These are phyloP conservation scores for Vitis rotundifolia DNA, from an alignment of 164 flowering plant species.

Conservation along the genomic window DNA sequence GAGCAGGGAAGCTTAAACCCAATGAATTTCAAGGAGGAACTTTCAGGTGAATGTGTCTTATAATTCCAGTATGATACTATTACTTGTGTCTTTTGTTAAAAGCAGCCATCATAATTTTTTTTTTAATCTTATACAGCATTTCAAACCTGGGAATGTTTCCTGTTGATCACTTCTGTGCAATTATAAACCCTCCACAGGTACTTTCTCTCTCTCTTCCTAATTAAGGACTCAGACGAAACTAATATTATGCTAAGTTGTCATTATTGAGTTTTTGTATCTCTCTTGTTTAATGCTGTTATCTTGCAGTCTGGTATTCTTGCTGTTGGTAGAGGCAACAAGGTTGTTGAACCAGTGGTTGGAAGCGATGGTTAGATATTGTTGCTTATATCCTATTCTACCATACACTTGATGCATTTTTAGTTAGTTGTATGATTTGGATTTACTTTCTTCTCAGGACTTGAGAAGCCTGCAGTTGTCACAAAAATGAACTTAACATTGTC, in stretches of 20 bases:
- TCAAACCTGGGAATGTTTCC: constrained; percentile 99
- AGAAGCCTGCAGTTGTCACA: constrained; percentile 70
- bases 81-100: background rate
- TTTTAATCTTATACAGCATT: constrained; percentile 61
- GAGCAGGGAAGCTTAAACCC: constrained; percentile 85
- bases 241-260: background rate
- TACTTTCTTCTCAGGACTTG: constrained; percentile 48
- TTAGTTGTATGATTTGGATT: constrained; percentile 2
- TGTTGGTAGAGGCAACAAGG: constrained; percentile 91
- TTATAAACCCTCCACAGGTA: constrained; percentile 98
- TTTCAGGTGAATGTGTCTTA: constrained; percentile 62
- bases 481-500: constrained; percentile 87
- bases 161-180: constrained; percentile 92
- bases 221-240: background rate
- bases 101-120: background rate
- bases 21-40: constrained; percentile 95
- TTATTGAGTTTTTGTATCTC: background rate
- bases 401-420: background rate
- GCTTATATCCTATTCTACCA: background rate
- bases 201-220: constrained; percentile 21
- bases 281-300: background rate
- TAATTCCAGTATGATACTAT: background rate
- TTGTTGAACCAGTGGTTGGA: constrained; percentile 72
- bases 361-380: constrained; percentile 56
- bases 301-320: constrained; percentile 94